Evolutionary conservation across 805 yeast species (phyloP), one percentile per base, ranked within the genome.

Genomic region (Cyberlindnera mrakii): DNA sequence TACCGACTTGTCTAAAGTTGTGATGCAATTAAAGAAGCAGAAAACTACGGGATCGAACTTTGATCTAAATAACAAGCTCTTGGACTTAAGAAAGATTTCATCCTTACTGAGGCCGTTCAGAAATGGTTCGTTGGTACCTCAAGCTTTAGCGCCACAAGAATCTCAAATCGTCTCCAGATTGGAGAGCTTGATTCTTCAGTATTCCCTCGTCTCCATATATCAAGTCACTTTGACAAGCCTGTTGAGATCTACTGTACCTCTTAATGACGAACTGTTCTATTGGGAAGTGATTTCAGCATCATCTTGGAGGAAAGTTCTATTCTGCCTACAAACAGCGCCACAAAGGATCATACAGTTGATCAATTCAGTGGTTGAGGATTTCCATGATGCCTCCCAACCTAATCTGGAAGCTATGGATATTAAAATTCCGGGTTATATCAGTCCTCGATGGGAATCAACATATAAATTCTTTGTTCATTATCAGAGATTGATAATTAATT

Each of bases 181-280:
- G 27, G 27, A 23, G 27, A 23, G 27, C 27, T 23, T 23, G 27
- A 23, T 23, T 9, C 27, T 23, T 23, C 27, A 23, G n/a, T 62
- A 68, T 41, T 58, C 65, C 1, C 41, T 66, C 3, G 40, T 67
- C 4, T 52, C 58, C 1, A 39, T 67, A 6, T 68, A 68, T 44
- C 70, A 68, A 16, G 54, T 58, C 16, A 42, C 63, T 6, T 49
- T 67, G 16, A 57, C 67, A 25, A 48, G 57, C 2, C 50, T 75
- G 23, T 53, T 77, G 32, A 52, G 54, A 6, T 58, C 62, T 14
- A 74, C 81, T 2, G 47, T 73, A 5, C 71, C 75, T 8, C 49
- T 75, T 13, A 46, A 60, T 18, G 68, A 67, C 33, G 74, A 72
- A 47, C 49, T 75, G n/a, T 59, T 59, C 29, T 78, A 76, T 52